These are phyloP conservation scores for Periglandula ipomoeae DNA, from an alignment of 2,329 filamentous ascomycete genomes.

Conservation along the genomic window DNA sequence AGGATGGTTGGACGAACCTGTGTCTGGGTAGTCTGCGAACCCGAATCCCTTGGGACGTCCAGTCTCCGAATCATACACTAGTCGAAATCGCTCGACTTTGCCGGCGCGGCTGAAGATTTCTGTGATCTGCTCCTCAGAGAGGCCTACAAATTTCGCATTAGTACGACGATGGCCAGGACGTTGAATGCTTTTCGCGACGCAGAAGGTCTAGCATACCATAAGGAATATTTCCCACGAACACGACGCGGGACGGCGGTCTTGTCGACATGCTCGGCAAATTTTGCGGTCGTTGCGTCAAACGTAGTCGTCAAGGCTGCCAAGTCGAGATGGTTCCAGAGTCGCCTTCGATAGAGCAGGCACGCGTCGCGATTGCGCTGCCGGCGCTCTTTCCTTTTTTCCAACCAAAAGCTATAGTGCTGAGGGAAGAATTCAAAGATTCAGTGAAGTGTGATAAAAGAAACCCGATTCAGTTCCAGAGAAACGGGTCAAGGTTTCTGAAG, in stretches of 20 bases:
- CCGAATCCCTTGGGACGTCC: slow-evolving; percentile 93
- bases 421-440: too few species aligned
- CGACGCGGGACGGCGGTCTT: slow-evolving; percentile 67
- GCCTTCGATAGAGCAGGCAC: too few species aligned
- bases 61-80: slow-evolving; percentile 93
- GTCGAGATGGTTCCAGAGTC: too few species aligned
- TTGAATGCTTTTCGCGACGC: neutral
- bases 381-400: neutral
- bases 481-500: too few species aligned
- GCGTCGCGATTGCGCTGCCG: slow-evolving; percentile 1
- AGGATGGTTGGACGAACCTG: slow-evolving; percentile 43
- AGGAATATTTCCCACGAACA: slow-evolving; percentile 82
- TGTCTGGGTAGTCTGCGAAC: slow-evolving; percentile 90
- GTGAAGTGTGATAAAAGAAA: too few species aligned
- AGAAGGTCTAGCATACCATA: slow-evolving; percentile 48
- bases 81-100: slow-evolving; percentile 81
- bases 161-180: slow-evolving; percentile 2
- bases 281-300: neutral
- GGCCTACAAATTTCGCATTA: slow-evolving; percentile 45
- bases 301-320: too few species aligned
- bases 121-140: slow-evolving; percentile 92
- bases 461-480: too few species aligned
- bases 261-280: slow-evolving; percentile 45
- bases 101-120: slow-evolving; percentile 89
- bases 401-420: neutral